phyloP scores from a whole-genome alignment of 2,329 filamentous ascomycete genomes.

The Fonsecaea pugnacius region DNA sequence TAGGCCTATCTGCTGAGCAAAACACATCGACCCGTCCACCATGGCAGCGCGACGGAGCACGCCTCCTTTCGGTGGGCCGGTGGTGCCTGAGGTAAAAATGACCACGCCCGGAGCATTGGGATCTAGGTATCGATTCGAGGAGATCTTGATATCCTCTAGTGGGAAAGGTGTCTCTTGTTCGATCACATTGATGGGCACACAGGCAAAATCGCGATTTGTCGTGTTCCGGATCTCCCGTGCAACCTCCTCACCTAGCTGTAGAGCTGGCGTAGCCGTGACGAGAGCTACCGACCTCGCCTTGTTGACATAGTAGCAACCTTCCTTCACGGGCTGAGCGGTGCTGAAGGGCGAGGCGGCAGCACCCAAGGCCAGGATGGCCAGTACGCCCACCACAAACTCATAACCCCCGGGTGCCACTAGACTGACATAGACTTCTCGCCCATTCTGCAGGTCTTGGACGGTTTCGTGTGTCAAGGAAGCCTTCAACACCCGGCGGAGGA shows the following conservation, averaged over 20 bases:
- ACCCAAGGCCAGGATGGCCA: constrained; percentile 43
- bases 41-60: constrained; percentile 35
- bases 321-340: constrained; percentile 40
- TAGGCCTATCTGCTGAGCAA: constrained; percentile 38
- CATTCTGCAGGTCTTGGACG: constrained; percentile 35
- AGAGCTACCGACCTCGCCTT: constrained; percentile 36
- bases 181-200: constrained; percentile 39
- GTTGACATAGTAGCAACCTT: constrained; percentile 43
- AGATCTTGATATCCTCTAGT: constrained; percentile 38
- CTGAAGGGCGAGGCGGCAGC: constrained; percentile 45
- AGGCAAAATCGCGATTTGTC: constrained; percentile 34
- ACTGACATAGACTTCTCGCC: constrained; percentile 43
- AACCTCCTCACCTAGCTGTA: constrained; percentile 31
- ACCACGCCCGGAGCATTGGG: constrained; percentile 42
- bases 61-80: constrained; percentile 38
- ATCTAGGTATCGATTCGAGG: constrained; percentile 40
- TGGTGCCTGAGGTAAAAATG: constrained; percentile 41
- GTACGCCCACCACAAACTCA: constrained; percentile 45
- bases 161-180: constrained; percentile 27
- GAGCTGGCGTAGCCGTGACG: constrained; percentile 32
- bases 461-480: constrained; percentile 29
- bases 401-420: constrained; percentile 44
- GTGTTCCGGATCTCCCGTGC: constrained; percentile 31
- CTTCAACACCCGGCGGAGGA: constrained; percentile 39
- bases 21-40: constrained; percentile 37